Evolutionary conservation across 345 rosid species (phyloP).

Genomic region (Eucalyptus rudis): DNA sequence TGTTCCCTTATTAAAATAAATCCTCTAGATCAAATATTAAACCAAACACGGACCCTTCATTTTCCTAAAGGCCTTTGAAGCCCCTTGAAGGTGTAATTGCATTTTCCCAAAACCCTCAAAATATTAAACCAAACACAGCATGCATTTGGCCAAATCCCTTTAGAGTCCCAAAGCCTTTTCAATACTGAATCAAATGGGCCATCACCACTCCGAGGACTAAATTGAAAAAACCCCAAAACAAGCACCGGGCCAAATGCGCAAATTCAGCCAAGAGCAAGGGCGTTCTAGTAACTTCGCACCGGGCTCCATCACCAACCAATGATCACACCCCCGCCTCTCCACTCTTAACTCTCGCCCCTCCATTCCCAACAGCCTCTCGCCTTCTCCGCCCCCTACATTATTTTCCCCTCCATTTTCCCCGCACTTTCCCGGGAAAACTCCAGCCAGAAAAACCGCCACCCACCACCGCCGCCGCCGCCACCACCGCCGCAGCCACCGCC

Average conservation of each 20-base stretch:
- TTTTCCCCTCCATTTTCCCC: background rate
- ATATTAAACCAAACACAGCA: fast-evolving
- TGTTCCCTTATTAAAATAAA: background rate
- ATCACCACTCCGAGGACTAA: background rate
- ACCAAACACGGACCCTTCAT: no score
- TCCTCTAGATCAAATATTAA: background rate
- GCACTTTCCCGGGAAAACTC: background rate
- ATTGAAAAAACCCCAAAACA: background rate
- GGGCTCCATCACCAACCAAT: background rate
- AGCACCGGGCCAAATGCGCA: background rate
- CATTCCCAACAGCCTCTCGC: background rate
- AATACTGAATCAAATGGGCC: no score
- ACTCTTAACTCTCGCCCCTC: background rate
- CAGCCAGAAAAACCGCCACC: background rate
- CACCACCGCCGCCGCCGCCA: background rate
- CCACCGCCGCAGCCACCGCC: background rate
- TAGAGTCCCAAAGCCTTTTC: fast-evolving
- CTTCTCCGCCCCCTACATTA: background rate
- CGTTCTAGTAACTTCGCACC: background rate
- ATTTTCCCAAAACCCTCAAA: fast-evolving
- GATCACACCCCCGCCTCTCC: background rate
- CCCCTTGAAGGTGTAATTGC: fast-evolving
- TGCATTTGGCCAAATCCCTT: no score
- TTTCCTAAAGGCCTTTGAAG: no score
- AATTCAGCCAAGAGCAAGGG: background rate